Percentiles rank a stretch among this genome's conserved stretches.
phyloP scores from a whole-genome alignment of 257 asterid species.

The Paraleonurus japonicus region DNA sequence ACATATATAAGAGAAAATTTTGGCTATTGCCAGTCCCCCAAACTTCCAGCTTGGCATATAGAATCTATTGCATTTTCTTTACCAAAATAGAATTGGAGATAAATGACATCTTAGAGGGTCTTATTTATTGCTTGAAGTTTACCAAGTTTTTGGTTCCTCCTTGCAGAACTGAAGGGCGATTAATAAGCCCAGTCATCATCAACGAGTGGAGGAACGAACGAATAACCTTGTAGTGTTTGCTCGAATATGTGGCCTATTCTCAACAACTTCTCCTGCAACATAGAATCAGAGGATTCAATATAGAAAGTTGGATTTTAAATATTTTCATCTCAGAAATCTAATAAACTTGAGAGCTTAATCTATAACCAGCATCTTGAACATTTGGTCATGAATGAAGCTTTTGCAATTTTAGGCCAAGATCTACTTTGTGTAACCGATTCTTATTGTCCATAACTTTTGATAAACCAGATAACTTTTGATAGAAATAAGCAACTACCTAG shows the following conservation, averaged over 20 bases:
- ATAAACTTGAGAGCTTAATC: not conserved
- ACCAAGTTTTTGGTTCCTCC: not conserved
- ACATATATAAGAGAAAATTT: not conserved
- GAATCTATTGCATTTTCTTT: not conserved
- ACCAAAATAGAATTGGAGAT: not conserved
- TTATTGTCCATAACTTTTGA: not conserved
- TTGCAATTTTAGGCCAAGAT: not conserved
- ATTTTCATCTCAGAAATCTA: not conserved
- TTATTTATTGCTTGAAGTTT: not conserved
- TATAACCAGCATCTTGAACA: not conserved
- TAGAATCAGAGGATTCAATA: not conserved
- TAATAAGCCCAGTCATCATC: conserved; percentile 41
- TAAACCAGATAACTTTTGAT: not conserved
- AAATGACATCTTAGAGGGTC: not conserved
- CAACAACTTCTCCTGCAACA: conserved; percentile 77
- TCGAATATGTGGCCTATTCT: conserved; percentile 88
- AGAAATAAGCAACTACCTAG: not conserved
- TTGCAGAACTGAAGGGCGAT: not conserved
- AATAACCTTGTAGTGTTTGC: conserved; percentile 74
- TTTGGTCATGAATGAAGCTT: not conserved
- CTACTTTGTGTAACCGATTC: not conserved
- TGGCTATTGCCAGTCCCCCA: not conserved
- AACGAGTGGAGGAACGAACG: conserved; percentile 68
- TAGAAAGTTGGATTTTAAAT: not conserved
- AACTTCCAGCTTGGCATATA: not conserved